Percentiles rank a stretch among this genome's conserved stretches.
phyloP scores from a whole-genome alignment of 2,329 filamentous ascomycete species.

The Scopulariopsis brevicaulis region DNA sequence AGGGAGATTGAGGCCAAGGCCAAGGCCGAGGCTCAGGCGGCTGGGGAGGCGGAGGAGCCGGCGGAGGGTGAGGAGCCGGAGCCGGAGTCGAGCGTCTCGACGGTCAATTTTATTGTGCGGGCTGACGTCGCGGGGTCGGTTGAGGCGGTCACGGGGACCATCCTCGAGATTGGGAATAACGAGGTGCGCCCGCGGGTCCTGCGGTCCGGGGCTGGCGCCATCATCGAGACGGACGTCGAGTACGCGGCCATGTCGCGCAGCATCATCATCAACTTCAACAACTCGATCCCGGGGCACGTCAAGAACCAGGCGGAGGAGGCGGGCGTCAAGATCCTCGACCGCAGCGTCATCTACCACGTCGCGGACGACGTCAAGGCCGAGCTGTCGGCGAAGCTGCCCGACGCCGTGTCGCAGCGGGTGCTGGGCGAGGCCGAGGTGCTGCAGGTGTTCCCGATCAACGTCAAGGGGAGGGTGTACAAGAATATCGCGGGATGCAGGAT shows the following conservation, averaged over 20 bases:
- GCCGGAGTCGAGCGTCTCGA: slow-evolving; percentile 29
- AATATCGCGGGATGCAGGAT: slow-evolving; percentile 83
- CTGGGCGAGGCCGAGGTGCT: slow-evolving; percentile 80
- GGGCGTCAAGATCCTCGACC: slow-evolving; percentile 69
- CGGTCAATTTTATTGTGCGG: slow-evolving; percentile 77
- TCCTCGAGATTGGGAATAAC: slow-evolving; percentile 71
- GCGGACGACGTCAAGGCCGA: slow-evolving; percentile 59
- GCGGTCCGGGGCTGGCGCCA: slow-evolving; percentile 62
- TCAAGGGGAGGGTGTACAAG: slow-evolving; percentile 58
- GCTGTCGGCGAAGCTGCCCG: slow-evolving; percentile 59
- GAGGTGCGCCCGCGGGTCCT: slow-evolving; percentile 72
- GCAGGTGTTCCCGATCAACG: slow-evolving; percentile 72
- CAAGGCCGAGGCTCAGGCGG: slow-evolving; percentile 20
- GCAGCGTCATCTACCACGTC: slow-evolving; percentile 77
- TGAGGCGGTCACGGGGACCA: slow-evolving; percentile 72
- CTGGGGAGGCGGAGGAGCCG: slow-evolving; percentile 17
- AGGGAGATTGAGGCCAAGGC: slow-evolving; percentile 38
- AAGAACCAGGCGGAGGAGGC: slow-evolving; percentile 55
- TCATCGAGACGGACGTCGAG: slow-evolving; percentile 81
- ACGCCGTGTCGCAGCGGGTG: slow-evolving; percentile 56
- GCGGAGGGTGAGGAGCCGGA: slow-evolving; percentile 21
- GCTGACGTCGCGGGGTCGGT: slow-evolving; percentile 90
- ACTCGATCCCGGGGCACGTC: slow-evolving; percentile 54
- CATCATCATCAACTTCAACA: slow-evolving; percentile 80
- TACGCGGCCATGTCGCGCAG: slow-evolving; percentile 70